Evolutionary conservation across 306 rosid species (phyloP).

Genomic region (Astragalus glycyphyllos): DNA sequence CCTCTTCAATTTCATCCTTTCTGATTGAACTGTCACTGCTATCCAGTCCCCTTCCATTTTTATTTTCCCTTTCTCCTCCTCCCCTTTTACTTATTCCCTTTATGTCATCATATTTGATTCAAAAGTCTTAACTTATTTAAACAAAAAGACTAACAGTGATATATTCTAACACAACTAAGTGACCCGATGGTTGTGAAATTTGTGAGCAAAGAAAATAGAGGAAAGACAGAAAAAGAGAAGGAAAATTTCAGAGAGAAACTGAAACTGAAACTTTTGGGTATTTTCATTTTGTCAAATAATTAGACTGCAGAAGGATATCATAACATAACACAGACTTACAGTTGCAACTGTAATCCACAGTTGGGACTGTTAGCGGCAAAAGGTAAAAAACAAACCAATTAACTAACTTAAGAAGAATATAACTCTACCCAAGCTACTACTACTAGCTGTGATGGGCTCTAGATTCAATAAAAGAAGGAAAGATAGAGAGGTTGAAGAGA

Average conservation of each 20-base stretch:
- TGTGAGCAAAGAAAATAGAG: background rate
- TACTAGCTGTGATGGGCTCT: background rate
- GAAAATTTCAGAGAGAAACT: conserved; percentile 1
- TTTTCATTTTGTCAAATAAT: background rate
- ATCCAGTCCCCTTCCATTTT: background rate
- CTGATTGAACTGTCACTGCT: conserved; percentile 9
- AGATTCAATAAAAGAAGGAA: background rate
- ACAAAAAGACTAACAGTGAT: background rate
- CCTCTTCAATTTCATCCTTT: conserved; percentile 4
- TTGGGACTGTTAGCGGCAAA: conserved; percentile 2
- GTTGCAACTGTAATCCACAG: background rate
- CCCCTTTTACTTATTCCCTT: background rate
- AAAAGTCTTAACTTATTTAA: background rate
- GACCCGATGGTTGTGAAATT: conserved; percentile 9
- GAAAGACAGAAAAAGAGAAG: background rate
- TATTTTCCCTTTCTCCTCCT: conserved; percentile 1
- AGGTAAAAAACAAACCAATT: background rate
- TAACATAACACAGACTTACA: background rate
- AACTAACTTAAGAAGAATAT: background rate
- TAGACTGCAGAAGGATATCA: background rate
- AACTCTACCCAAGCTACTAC: background rate
- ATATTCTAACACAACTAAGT: background rate
- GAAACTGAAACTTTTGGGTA: background rate
- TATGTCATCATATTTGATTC: conserved; percentile 5
- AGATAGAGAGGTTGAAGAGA: background rate